Conservation (phyloP, 2,329 filamentous ascomycete genomes). For the Colletotrichum sp. region DNA sequence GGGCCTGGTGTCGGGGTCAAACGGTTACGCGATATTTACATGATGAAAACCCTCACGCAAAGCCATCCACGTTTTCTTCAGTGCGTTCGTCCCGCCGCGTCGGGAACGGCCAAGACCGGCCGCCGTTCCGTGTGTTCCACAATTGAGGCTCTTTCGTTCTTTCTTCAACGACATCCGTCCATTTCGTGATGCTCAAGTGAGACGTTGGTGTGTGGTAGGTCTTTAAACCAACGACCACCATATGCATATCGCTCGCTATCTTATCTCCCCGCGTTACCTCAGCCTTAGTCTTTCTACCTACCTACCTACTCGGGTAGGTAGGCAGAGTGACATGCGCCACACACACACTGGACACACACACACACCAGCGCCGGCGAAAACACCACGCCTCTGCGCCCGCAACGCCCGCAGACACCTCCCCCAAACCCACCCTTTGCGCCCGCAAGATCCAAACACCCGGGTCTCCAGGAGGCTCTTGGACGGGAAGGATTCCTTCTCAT, state of each 20-base stretch:
- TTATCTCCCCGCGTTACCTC: neutral
- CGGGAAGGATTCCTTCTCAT: neutral
- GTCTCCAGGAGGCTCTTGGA: neutral
- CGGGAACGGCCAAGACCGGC: neutral
- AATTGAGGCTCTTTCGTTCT: slow-evolving; percentile 4
- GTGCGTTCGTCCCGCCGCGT: neutral
- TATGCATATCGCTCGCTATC: neutral
- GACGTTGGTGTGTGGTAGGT: neutral
- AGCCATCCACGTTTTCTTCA: neutral
- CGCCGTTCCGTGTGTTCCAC: neutral
- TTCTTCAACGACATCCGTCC: slow-evolving; percentile 1
- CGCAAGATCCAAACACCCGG: slow-evolving; percentile 19
- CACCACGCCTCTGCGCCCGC: slow-evolving; percentile 8
- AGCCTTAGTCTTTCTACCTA: neutral
- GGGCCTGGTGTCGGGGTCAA: neutral
- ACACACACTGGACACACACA: neutral
- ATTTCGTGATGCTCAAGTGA: neutral
- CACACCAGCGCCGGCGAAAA: neutral
- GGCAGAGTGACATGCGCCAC: neutral
- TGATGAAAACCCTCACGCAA: slow-evolving; percentile 14
- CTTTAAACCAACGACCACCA: neutral
- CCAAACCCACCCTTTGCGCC: slow-evolving; percentile 18
- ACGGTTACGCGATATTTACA: slow-evolving; percentile 19
- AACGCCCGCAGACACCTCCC: neutral
- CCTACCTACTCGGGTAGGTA: neutral